Base-by-base conservation (phyloP, 352 stramenopile genomes). In the Phytopythium chamaehyphon region DNA sequence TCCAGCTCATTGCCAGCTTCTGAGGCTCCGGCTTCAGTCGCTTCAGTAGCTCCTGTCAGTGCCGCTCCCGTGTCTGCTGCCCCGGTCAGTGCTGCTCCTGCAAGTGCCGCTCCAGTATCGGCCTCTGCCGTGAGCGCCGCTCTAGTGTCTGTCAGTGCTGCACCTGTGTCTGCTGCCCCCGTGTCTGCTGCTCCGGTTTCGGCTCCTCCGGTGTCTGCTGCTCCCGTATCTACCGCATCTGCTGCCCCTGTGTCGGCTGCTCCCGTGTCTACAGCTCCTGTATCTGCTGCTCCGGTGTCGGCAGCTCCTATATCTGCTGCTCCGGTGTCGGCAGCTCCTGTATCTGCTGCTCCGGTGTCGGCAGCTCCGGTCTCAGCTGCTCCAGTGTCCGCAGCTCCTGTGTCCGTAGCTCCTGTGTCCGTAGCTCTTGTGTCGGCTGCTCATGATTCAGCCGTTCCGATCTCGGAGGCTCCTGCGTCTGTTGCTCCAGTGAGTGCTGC, bases 381-480 rank as follows among this genome's bases (percentile, higher is more conserved):
- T 24, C 52, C 51, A 38, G 54, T 51, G 28, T 1, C 22, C 38
- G 33, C 36, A 18, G 19, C 28, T 5, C 28, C 28, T 5, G 5
- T 33, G 28, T 33, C 28, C n/a, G n/a, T n/a, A n/a, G n/a, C n/a
- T n/a, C n/a, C n/a, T n/a, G n/a, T n/a, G n/a, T n/a, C n/a, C n/a
- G n/a, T n/a, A n/a, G n/a, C n/a, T n/a, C n/a, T n/a, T n/a, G n/a
- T n/a, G n/a, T n/a, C n/a, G n/a, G n/a, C n/a, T n/a, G n/a, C n/a
- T n/a, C n/a, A n/a, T n/a, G n/a, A n/a, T n/a, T n/a, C n/a, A n/a
- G n/a, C n/a, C n/a, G n/a, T n/a, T n/a, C n/a, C n/a, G n/a, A n/a
- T n/a, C n/a, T n/a, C n/a, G n/a, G 53, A 61, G 45, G 53, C 62
- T 42, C 24, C 53, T 49, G 59, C 31, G 10, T 47, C 47, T 46